Percentiles rank a stretch among this genome's conserved stretches.
These are phyloP conservation scores for Nematodospora valgi DNA, from an alignment of 805 yeast species.

Conservation along the genomic window DNA sequence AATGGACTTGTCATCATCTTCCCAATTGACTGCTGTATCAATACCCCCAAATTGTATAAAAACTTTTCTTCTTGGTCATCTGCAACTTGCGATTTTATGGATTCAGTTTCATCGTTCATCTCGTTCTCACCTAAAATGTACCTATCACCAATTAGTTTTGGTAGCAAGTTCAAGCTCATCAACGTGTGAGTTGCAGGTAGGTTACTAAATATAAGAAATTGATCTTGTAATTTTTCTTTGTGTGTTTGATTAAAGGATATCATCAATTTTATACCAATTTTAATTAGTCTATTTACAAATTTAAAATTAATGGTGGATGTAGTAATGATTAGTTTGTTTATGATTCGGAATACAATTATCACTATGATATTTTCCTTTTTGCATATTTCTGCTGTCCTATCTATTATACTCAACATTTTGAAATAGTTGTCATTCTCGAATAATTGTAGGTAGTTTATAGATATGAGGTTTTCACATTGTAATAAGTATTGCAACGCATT, in stretches of 20 bases:
- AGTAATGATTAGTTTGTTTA: constrained; percentile 44
- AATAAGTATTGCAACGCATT: constrained; percentile 17
- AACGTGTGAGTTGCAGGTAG: constrained; percentile 37
- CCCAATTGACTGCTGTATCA: constrained; percentile 21
- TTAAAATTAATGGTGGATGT: constrained; percentile 38
- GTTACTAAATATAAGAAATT: constrained; percentile 44
- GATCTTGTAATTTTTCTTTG: constrained; percentile 40
- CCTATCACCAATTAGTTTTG: constrained; percentile 21
- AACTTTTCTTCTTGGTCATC: constrained; percentile 7
- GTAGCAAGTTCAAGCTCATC: constrained; percentile 23
- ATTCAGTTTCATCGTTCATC: constrained; percentile 2
- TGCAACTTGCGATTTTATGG: constrained; percentile 3
- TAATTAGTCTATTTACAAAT: constrained; percentile 34
- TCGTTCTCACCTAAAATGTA: constrained; percentile 2
- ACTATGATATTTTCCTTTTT: constrained; percentile 24
- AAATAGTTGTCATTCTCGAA: constrained; percentile 15
- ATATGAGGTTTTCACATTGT: constrained; percentile 17
- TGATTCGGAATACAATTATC: constrained; percentile 32
- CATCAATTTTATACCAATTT: constrained; percentile 35
- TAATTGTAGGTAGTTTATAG: constrained; percentile 18
- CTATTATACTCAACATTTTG: constrained; percentile 16
- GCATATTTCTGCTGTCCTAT: constrained; percentile 12
- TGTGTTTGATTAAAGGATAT: constrained; percentile 37
- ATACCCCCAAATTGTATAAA: constrained; percentile 17
- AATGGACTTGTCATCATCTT: constrained; percentile 12